Percentiles rank a stretch among this genome's conserved stretches.
phyloP scores from a whole-genome alignment of 441 rosid genomes.

The Corymbia calophylla region DNA sequence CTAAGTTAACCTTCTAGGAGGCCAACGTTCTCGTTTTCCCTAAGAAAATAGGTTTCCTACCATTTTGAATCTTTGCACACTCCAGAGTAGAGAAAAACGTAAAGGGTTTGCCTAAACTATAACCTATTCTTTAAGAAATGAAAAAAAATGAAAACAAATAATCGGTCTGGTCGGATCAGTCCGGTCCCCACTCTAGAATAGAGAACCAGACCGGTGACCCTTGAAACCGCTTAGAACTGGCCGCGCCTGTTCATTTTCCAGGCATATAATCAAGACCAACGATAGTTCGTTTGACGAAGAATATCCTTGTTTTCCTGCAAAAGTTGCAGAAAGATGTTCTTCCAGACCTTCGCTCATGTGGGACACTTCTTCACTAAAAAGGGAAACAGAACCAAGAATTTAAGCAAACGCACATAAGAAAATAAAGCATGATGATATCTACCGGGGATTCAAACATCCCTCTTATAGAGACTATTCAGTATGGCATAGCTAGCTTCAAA shows the following conservation, averaged over 20 bases:
- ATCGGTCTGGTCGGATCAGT: accelerated
- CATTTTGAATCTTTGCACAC: neutral
- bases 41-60: neutral
- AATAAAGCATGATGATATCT: neutral
- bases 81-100: neutral
- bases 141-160: neutral
- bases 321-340: neutral
- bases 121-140: neutral
- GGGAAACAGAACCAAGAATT: neutral
- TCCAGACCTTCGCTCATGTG: accelerated
- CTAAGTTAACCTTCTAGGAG: neutral
- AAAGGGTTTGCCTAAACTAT: neutral
- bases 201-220: accelerated
- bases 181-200: neutral
- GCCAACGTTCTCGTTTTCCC: neutral
- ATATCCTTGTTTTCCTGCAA: neutral
- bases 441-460: neutral
- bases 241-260: neutral
- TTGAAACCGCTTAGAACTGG: accelerated
- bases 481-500: neutral
- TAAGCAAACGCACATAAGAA: neutral
- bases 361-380: neutral
- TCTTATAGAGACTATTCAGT: neutral
- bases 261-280: neutral
- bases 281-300: neutral